These are phyloP conservation scores for Fusarium dlaminii DNA, from an alignment of 2,329 filamentous ascomycete genomes.

Conservation along the genomic window DNA sequence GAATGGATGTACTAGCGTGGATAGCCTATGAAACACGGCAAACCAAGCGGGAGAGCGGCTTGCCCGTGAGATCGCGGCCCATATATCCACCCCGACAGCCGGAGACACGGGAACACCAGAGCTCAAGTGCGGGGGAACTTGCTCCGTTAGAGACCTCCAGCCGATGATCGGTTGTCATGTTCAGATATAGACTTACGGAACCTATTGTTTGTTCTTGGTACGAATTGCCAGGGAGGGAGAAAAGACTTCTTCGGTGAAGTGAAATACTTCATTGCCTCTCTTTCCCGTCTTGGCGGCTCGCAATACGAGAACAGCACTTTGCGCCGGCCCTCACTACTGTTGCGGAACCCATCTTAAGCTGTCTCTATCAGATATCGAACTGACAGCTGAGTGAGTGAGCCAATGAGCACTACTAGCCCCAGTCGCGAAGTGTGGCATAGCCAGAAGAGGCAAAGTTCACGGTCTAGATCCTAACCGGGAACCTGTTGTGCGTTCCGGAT, in stretches of 20 bases:
- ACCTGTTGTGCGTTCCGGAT: accelerated
- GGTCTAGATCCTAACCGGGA: accelerated
- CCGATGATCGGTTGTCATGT: background rate
- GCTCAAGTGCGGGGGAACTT: accelerated
- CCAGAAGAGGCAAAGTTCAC: accelerated
- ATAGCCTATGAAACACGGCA: background rate
- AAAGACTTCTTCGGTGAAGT: accelerated
- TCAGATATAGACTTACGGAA: background rate
- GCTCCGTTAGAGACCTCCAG: accelerated
- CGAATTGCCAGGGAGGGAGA: accelerated
- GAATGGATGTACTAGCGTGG: no score
- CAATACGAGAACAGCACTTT: background rate
- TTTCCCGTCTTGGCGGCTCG: accelerated
- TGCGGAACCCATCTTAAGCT: background rate
- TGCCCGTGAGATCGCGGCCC: no score
- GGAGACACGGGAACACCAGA: accelerated
- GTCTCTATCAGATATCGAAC: background rate
- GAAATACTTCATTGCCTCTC: accelerated
- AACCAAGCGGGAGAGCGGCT: background rate
- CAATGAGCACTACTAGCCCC: background rate
- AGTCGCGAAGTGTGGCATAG: accelerated
- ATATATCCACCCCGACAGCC: background rate
- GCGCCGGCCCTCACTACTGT: accelerated
- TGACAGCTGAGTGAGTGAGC: accelerated
- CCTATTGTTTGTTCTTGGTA: accelerated